Percentiles rank a stretch among this genome's conserved stretches.
These are phyloP conservation scores for Mycocentrospora acerina DNA, from an alignment of 2,329 filamentous ascomycete species.

Conservation along the genomic window DNA sequence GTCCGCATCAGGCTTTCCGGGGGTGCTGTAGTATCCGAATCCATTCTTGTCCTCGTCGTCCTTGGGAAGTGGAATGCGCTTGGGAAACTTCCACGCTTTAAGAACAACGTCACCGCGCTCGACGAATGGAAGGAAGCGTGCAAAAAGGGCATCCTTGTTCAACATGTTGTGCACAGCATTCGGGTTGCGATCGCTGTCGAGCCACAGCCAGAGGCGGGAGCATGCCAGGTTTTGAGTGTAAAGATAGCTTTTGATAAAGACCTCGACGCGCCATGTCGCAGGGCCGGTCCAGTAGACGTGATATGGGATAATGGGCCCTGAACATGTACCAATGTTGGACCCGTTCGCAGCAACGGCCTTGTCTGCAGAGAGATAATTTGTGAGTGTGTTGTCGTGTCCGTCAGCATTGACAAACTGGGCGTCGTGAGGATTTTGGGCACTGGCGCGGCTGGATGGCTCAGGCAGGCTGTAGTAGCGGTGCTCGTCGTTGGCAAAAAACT, in stretches of 20 bases:
- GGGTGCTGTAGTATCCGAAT: slow-evolving; percentile 52
- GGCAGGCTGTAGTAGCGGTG: slow-evolving; percentile 55
- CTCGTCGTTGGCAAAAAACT: slow-evolving; percentile 53
- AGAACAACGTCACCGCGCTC: slow-evolving; percentile 55
- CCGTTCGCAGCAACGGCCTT: slow-evolving; percentile 43
- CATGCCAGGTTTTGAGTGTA: slow-evolving; percentile 60
- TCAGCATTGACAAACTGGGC: slow-evolving; percentile 48
- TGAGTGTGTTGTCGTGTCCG: slow-evolving; percentile 43
- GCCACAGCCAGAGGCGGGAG: slow-evolving; percentile 56
- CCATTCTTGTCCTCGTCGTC: slow-evolving; percentile 52
- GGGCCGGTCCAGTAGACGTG: slow-evolving; percentile 61
- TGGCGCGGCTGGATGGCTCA: slow-evolving; percentile 41
- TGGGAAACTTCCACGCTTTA: slow-evolving; percentile 57
- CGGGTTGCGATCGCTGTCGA: slow-evolving; percentile 55
- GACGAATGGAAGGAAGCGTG: slow-evolving; percentile 56
- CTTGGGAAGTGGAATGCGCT: slow-evolving; percentile 53
- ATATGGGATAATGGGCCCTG: slow-evolving; percentile 58
- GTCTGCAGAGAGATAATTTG: slow-evolving; percentile 39
- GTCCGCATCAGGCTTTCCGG: slow-evolving; percentile 46
- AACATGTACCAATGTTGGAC: slow-evolving; percentile 50
- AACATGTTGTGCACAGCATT: slow-evolving; percentile 55
- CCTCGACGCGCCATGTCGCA: slow-evolving; percentile 58
- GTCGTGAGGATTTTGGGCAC: slow-evolving; percentile 44
- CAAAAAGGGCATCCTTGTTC: slow-evolving; percentile 54
- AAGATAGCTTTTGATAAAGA: slow-evolving; percentile 59